phyloP scores from a whole-genome alignment of 2,329 filamentous ascomycete species.

The Phaeosphaeria sp. region DNA sequence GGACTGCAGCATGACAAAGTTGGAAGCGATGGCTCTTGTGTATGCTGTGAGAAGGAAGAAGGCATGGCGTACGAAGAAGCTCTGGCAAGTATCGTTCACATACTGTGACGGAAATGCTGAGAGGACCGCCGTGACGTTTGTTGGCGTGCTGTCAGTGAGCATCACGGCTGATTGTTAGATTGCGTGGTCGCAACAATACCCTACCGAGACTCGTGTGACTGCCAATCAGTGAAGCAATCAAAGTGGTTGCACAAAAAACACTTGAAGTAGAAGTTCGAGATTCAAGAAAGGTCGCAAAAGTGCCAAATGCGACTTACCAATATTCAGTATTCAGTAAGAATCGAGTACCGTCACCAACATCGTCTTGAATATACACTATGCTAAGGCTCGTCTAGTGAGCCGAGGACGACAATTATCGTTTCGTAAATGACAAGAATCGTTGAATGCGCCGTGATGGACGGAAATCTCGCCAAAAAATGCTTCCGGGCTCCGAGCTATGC shows the following conservation, averaged over 20 bases:
- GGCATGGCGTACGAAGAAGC: neutral
- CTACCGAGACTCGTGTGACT: neutral
- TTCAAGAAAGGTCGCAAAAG: neutral
- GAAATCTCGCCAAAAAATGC: constrained; percentile 20
- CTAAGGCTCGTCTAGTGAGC: constrained; percentile 8
- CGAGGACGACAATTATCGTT: constrained; percentile 24
- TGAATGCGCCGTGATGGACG: constrained; percentile 25
- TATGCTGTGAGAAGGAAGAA: neutral
- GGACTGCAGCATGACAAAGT: neutral
- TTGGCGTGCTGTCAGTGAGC: neutral
- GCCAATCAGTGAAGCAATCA: neutral
- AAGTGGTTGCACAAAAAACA: neutral
- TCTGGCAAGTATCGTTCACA: neutral
- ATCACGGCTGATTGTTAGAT: neutral
- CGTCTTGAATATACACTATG: constrained; percentile 5
- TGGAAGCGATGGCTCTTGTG: neutral
- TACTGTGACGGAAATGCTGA: neutral
- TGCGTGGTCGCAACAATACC: neutral
- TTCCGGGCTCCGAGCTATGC: constrained; percentile 41
- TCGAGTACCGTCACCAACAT: neutral
- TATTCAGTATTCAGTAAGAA: neutral
- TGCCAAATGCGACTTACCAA: neutral
- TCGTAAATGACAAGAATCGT: constrained; percentile 21
- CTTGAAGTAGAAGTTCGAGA: neutral
- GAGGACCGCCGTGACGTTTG: neutral